Evolutionary conservation across 2,329 filamentous ascomycete genomes (phyloP).

Genomic region (Pyricularia pennisetigena): DNA sequence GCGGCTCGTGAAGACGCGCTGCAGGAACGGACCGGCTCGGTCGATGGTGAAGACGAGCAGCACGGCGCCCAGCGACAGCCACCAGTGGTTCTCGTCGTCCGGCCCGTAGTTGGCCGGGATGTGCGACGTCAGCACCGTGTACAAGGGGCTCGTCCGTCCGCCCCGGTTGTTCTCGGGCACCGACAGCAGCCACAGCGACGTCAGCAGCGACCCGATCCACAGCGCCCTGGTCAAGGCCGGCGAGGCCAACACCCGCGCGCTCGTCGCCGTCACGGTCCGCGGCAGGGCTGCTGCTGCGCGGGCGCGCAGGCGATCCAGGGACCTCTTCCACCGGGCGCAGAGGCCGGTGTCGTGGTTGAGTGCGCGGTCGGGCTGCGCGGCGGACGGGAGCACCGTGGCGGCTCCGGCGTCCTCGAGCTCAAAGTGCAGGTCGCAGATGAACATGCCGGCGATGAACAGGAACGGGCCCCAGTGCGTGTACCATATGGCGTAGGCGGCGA

Average conservation of each 20-base stretch:
- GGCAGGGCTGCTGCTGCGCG: not conserved
- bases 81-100: constrained; percentile 16
- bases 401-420: constrained; percentile 10
- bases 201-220: not conserved
- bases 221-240: not conserved
- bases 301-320: not conserved
- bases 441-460: constrained; percentile 21
- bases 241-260: not conserved
- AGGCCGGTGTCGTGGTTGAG: not conserved
- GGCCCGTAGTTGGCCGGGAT: constrained; percentile 11
- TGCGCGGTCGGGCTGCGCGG: constrained; percentile 7
- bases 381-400: not conserved
- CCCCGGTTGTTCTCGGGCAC: constrained; percentile 13
- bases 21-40: constrained; percentile 10
- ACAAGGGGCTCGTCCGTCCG: constrained; percentile 13
- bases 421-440: constrained; percentile 19
- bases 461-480: constrained; percentile 19
- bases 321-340: not conserved
- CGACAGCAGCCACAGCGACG: not conserved
- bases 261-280: not conserved
- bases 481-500: constrained; percentile 6
- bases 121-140: constrained; percentile 9
- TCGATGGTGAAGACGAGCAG: constrained; percentile 16
- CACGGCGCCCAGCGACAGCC: constrained; percentile 16
- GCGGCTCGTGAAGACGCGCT: constrained; percentile 17